Conservation (phyloP, 1,284 basidiomycete species). For the Lentinula novae-zelandiae region DNA sequence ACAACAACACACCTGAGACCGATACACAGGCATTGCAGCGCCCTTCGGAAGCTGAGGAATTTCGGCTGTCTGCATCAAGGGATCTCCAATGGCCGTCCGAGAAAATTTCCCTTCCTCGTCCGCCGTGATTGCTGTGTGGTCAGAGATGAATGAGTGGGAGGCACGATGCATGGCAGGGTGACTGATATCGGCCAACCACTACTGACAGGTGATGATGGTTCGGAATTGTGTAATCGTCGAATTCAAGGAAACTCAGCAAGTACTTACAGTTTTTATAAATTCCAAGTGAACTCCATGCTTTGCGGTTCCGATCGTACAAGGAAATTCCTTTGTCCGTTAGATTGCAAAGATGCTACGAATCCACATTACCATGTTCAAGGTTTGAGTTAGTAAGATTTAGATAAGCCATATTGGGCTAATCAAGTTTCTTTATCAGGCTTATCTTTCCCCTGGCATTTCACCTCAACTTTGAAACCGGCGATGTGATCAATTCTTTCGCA, state of each 20-base stretch:
- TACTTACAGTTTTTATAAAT: too few species aligned
- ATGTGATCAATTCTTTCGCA: neutral
- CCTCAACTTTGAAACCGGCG: too few species aligned
- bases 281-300: neutral
- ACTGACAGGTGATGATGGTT: neutral
- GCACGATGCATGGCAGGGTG: neutral
- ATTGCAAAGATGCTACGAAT: neutral
- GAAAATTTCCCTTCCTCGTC: neutral
- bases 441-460: too few species aligned
- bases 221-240: neutral
- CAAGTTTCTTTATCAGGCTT: too few species aligned
- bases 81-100: neutral
- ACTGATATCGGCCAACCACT: neutral
- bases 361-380: too few species aligned
- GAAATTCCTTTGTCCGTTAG: neutral
- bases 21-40: conserved; percentile 4
- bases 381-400: too few species aligned
- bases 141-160: neutral
- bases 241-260: neutral
- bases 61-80: neutral
- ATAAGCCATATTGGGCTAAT: too few species aligned
- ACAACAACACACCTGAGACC: neutral
- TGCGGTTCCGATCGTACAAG: neutral
- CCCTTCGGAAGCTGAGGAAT: conserved; percentile 7
- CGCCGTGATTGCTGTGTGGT: neutral